Base-by-base conservation (phyloP, 768 basidiomycete genomes). In the Ramaria rubella region DNA sequence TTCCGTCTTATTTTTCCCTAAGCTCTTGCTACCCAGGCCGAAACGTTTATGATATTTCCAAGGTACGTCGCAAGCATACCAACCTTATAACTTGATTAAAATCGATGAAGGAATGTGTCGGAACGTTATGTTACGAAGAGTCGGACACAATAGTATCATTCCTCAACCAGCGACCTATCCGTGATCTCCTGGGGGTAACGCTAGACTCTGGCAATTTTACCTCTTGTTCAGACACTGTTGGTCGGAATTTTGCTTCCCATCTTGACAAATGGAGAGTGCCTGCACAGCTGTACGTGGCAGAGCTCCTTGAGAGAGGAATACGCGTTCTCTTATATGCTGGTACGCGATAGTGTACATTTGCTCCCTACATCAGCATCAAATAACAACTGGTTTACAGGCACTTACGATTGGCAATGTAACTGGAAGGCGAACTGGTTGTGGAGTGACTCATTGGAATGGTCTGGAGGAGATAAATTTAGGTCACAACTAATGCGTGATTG, bases 341-440 rank as follows among this genome's bases (percentile, higher is more conserved):
- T 19, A 62, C 60, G 38, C 24, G 29, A 24, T 9, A n/a, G 43
- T 29, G 15, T 29, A n/a, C n/a, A 19, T n/a, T 4, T 26, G 23
- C 23, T 36, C 7, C 7, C n/a, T 17, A 12, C 40, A n/a, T 4
- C 33, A 21, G 29, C 23, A 2, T 5, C 42, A 42, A 24, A 54
- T 54, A 11, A 5, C 33, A 46, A 14, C 6, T n/a, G 26, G 23
- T 4, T 56, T 31, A 15, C 19, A 56, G 55, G 55, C 19, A 85
- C 81, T 43, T 85, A 83, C 60, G 85, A 87, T 63, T 88, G 85
- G 85, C 85, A 85, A 59, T 90, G 87, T 65, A 87, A 89, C 65
- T 87, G 82, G 81, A 70, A 87, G 27, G 83, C 85, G 15, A 92
- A 91, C 69, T 81, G 81, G 63, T 73, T 81, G 40, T 91, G 90